These are phyloP conservation scores for Dactylellina drechsleri DNA, from an alignment of 2,329 filamentous ascomycete species.

Conservation along the genomic window DNA sequence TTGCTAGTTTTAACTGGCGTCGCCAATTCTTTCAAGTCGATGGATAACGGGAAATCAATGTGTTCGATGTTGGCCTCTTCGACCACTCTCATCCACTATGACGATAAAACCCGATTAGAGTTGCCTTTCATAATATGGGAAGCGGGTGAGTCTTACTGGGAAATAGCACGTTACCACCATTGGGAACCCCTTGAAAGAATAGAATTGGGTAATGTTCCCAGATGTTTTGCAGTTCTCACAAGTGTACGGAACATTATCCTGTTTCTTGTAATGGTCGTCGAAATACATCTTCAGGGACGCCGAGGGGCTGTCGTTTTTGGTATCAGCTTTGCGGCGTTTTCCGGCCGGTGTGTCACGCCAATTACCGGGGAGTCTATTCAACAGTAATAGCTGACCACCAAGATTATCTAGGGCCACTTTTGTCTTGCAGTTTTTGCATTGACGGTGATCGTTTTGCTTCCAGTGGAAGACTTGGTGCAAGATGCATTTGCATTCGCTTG, in stretches of 20 bases:
- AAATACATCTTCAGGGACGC: slow-evolving; percentile 45
- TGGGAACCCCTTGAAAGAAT: slow-evolving; percentile 49
- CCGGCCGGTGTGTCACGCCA: slow-evolving; percentile 39
- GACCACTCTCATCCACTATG: slow-evolving; percentile 47
- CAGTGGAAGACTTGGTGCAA: slow-evolving; percentile 95
- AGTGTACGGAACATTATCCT: slow-evolving; percentile 40
- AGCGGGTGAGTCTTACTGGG: slow-evolving; percentile 20
- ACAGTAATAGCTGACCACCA: slow-evolving; percentile 28
- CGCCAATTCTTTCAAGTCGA: slow-evolving; percentile 44
- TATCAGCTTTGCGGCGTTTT: slow-evolving; percentile 24
- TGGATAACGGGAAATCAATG: slow-evolving; percentile 44
- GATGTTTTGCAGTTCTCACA: slow-evolving; percentile 40
- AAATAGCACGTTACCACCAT: slow-evolving; percentile 53
- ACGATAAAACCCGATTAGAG: neutral
- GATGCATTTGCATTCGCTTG: slow-evolving; percentile 78
- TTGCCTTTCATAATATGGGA: neutral
- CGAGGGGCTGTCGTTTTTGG: slow-evolving; percentile 26
- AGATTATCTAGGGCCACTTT: slow-evolving; percentile 27
- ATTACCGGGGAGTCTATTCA: slow-evolving; percentile 29
- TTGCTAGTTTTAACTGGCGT: slow-evolving; percentile 28
- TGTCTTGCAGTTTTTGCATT: slow-evolving; percentile 82
- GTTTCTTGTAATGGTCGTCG: slow-evolving; percentile 49
- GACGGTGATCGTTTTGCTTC: slow-evolving; percentile 87
- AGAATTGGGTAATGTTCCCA: slow-evolving; percentile 44
- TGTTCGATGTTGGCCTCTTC: slow-evolving; percentile 45